Evolutionary conservation across 495 filamentous ascomycete genomes (phyloP), one percentile per base, ranked within the genome.

Genomic region (Annulohypoxylon bovei): DNA sequence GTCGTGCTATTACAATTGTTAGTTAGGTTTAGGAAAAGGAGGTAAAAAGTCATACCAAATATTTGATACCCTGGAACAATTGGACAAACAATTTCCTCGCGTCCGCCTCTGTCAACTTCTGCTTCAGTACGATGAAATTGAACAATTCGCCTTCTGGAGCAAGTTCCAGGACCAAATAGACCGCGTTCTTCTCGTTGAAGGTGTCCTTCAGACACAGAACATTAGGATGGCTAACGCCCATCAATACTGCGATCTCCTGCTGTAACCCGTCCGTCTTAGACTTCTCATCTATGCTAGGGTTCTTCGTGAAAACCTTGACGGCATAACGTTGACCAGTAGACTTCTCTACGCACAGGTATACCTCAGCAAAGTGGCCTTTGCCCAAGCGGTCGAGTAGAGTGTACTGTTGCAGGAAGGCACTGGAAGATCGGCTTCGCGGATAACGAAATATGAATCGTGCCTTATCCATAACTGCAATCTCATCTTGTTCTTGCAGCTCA

Each of bases 201-300:
- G 93, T 97, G 63, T 97, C 94, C 77, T 96, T 97, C 35, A 99
- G 85, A 78, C 94, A 98, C 6, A 99, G 84, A 35, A 99, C 84
- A 66, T 97, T 95, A n/a, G 93, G 93, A 77, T 99, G 96, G 75
- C 92, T 95, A 62, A 99, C 93, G 9, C 94, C 87, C 94, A 97
- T 98, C 63, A 99, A 80, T 14, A 98, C 92, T 28, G 92, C 95
- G 76, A 99, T 95, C 75, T 99, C 95, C 75, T 98, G 94, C 77
- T 97, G 93, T 61, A 98, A 80, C 12, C 93, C 88, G 50, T 96
- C 93, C 5, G 89, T 88, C 78, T 92, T 94, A 23, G 92, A 91
- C 61, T 88, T 87, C 63, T 97, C 94, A 8, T 92, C 93, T 35
- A 90, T 87, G 12, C 90, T 89, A 0, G 89, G 83, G 9, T 90